phyloP scores from a whole-genome alignment of 768 basidiomycete species.

The Suillus americanus region DNA sequence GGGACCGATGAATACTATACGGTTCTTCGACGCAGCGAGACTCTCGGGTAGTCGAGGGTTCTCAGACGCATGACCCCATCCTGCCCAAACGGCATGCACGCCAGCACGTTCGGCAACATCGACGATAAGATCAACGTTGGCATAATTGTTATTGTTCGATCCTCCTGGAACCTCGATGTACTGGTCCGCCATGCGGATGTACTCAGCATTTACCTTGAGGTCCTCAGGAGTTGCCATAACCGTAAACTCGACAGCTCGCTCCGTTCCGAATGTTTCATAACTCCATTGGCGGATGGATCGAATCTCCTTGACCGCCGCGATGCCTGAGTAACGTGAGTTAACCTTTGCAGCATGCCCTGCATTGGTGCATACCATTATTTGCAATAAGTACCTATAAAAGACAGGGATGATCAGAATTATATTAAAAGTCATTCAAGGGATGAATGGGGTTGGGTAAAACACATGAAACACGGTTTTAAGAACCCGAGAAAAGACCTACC shows the following conservation, averaged over 20 bases:
- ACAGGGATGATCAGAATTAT: background rate
- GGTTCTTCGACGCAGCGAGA: conserved; percentile 87
- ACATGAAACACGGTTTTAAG: background rate
- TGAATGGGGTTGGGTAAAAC: background rate
- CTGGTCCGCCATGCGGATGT: conserved; percentile 99
- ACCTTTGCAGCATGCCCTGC: conserved; percentile 5
- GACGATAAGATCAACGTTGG: conserved; percentile 98
- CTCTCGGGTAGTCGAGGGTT: conserved; percentile 96
- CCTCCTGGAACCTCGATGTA: conserved; percentile 99
- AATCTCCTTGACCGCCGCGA: conserved; percentile 99
- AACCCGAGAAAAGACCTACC: conserved; percentile 44
- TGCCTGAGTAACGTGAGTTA: conserved; percentile 56
- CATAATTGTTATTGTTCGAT: conserved; percentile 99
- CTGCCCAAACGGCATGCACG: conserved; percentile 99
- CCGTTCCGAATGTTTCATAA: conserved; percentile 97
- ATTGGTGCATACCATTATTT: conserved; percentile 74
- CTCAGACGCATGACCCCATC: conserved; percentile 99
- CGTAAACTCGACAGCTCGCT: conserved; percentile 96
- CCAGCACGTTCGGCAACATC: conserved; percentile 97
- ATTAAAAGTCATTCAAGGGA: conserved; percentile 5
- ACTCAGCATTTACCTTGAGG: conserved; percentile 97
- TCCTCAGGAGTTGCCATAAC: conserved; percentile 99
- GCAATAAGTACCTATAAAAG: conserved; percentile 86
- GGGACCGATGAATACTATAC: conserved; percentile 98
- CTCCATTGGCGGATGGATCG: conserved; percentile 99